These are phyloP conservation scores for Psophocarpus tetragonolobus DNA, from an alignment of 306 rosid genomes.

Conservation along the genomic window DNA sequence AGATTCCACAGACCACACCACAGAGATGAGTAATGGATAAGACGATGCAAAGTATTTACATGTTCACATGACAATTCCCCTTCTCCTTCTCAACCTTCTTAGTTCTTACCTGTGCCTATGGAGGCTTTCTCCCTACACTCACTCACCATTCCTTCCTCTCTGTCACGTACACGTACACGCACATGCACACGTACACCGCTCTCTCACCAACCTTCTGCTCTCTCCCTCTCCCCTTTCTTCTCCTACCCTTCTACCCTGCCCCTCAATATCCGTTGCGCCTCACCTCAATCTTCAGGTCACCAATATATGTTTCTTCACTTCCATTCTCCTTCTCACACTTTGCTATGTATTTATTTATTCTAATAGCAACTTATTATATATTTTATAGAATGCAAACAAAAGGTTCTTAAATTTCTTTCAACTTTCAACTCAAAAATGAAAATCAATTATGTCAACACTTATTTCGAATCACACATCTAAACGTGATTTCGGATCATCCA, in stretches of 20 bases:
- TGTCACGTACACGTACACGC: no score
- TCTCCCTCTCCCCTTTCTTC: slow-evolving; percentile 39
- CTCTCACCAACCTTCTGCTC: slow-evolving; percentile 38
- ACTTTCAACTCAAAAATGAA: not conserved
- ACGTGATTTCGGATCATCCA: not conserved
- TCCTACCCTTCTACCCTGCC: slow-evolving; percentile 35
- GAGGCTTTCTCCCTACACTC: slow-evolving; percentile 63
- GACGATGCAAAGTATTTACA: slow-evolving; percentile 28
- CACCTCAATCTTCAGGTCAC: slow-evolving; percentile 75
- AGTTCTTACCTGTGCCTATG: slow-evolving; percentile 69
- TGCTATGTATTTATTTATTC: not conserved
- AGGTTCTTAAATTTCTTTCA: not conserved
- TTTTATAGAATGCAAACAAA: not conserved
- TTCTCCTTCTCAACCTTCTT: slow-evolving; percentile 19
- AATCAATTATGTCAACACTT: not conserved
- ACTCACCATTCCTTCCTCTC: slow-evolving; percentile 52
- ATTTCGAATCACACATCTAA: not conserved
- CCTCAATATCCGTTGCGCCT: slow-evolving; percentile 19
- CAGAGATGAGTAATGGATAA: slow-evolving; percentile 42
- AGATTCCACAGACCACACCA: no score
- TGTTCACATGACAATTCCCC: not conserved
- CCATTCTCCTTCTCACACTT: no score
- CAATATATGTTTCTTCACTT: slow-evolving; percentile 20
- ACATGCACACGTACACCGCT: no score
- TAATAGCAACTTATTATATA: not conserved